Evolutionary conservation across 2,329 filamentous ascomycete genomes (phyloP), one percentile per base, ranked within the genome.

Genomic region (Aspergillus sp.): DNA sequence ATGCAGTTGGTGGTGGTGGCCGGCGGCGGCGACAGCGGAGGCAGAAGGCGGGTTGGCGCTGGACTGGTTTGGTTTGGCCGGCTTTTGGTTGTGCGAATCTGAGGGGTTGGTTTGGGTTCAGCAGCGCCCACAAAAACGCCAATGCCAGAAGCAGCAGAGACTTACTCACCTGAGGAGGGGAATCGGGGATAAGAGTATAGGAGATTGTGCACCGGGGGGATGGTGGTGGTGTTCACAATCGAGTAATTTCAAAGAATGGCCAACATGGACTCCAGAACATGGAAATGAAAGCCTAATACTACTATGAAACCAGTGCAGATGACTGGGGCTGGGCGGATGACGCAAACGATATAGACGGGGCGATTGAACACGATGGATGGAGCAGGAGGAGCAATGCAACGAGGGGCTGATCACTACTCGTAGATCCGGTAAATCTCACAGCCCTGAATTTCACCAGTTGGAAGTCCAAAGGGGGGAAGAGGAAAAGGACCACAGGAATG

Each of bases 321-420:
- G 43, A 41, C 36, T 59, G 57, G 51, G 32, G 43, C 51, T 38
- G 55, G 39, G 52, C 51, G 51, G 58, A 66, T 66, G 64, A 66
- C 64, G 64, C 64, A 66, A 66, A 66, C 64, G 63, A 66, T 63
- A 63, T 65, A 55, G 53, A 36, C 53, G 39, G 32, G 39, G 41
- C 41, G 41, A 45, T 45, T 45, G 41, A 45, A 13, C 41, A 17
- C 28, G 23, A 17, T 28, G 30, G 23, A 17, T n/a, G 30, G 13
- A 30, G n/a, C 13, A 45, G 21, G n/a, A 45, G 2, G 17, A 15
- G 36, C 32, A 23, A 53, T 55, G 53, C 53, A 55, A 15, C 23
- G 23, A 52, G 21, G 23, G 28, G 25, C 53, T 36, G 43, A 55
- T 45, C 53, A 47, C 39, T 19, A 30, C 39, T 28, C 39, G 52